Conservation (phyloP, 2,329 filamentous ascomycete species). For the Xylaria hypoxylon region DNA sequence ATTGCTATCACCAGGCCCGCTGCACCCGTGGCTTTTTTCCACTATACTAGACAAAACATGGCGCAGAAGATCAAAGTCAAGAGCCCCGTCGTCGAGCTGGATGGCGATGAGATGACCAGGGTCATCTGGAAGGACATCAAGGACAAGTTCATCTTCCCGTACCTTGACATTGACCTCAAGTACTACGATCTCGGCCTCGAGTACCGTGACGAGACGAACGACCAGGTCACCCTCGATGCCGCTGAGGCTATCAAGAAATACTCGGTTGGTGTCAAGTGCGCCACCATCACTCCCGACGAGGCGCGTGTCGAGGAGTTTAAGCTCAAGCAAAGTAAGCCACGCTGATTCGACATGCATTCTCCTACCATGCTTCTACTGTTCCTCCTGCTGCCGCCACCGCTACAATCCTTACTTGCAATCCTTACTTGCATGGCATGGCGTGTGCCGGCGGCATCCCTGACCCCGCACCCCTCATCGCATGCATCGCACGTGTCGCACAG, state of each 20-base stretch:
- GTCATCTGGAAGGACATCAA: constrained; percentile 99
- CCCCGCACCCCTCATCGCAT: constrained; percentile 32
- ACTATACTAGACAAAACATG: constrained; percentile 62
- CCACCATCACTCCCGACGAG: constrained; percentile 98
- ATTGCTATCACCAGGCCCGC: constrained; percentile 43
- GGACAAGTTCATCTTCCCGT: constrained; percentile 97
- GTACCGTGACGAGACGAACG: constrained; percentile 95
- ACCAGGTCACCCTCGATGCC: constrained; percentile 94
- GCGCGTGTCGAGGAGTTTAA: constrained; percentile 97
- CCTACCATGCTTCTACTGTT: constrained; percentile 1
- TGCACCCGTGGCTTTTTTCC: constrained; percentile 51
- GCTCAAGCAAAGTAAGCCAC: constrained; percentile 88
- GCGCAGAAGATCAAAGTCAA: constrained; percentile 97
- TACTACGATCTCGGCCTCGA: constrained; percentile 92
- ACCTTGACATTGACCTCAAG: constrained; percentile 97
- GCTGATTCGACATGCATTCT: not conserved
- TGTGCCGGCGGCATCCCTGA: constrained; percentile 24
- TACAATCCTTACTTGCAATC: constrained; percentile 31
- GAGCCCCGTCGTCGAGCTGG: constrained; percentile 97
- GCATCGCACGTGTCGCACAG: constrained; percentile 28
- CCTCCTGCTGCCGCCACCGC: not conserved
- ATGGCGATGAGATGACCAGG: constrained; percentile 95
- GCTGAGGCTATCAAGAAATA: constrained; percentile 99
- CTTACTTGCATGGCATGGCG: constrained; percentile 38
- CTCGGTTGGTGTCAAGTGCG: constrained; percentile 98